Conservation (phyloP, 495 filamentous ascomycete genomes). For the Hypoxylon cercidicola region DNA sequence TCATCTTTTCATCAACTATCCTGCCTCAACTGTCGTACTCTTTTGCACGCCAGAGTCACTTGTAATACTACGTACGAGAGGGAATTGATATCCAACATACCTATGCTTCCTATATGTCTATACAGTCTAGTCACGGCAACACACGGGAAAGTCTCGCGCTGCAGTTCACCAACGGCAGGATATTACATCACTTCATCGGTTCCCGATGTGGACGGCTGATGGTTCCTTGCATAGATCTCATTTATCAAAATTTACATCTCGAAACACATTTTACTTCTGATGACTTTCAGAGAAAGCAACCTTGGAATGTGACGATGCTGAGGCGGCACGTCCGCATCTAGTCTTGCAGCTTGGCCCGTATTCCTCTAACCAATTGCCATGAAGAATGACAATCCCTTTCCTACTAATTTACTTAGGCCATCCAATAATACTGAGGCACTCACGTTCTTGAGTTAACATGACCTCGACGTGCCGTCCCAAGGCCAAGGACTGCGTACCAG, state of each 20-base stretch:
- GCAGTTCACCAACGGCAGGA: neutral
- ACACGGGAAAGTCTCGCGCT: neutral
- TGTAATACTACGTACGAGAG: neutral
- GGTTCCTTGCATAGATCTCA: neutral
- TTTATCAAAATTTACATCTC: constrained; percentile 7
- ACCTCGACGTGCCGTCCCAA: constrained; percentile 1
- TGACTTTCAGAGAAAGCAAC: neutral
- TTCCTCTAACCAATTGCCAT: neutral
- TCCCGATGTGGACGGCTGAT: constrained; percentile 5
- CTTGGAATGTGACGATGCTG: too few species aligned
- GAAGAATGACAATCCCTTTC: neutral
- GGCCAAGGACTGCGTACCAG: constrained; percentile 1
- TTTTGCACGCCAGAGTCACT: neutral
- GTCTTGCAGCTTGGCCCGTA: neutral
- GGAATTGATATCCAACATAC: neutral
- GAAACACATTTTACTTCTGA: constrained; percentile 2
- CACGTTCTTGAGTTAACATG: constrained; percentile 5
- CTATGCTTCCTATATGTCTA: neutral
- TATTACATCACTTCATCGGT: neutral
- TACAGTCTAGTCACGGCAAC: neutral
- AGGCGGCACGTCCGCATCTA: constrained; percentile 16
- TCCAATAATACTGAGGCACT: neutral
- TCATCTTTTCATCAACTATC: neutral
- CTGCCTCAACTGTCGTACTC: neutral
- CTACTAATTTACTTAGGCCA: neutral